These are phyloP conservation scores for Beauveria asiatica DNA, from an alignment of 2,329 filamentous ascomycete genomes.

Conservation along the genomic window DNA sequence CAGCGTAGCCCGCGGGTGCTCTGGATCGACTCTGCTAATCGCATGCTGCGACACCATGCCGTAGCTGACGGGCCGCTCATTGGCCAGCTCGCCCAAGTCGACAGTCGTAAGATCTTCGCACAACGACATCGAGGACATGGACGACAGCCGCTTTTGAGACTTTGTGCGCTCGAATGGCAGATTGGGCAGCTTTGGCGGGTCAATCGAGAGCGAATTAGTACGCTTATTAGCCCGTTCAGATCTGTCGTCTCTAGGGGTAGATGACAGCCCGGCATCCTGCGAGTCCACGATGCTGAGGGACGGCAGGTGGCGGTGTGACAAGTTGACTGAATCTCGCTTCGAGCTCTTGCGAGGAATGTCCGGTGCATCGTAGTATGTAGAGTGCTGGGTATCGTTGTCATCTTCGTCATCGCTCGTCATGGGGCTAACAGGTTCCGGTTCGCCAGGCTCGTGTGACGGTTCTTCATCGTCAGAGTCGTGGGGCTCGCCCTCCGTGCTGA, in stretches of 20 bases:
- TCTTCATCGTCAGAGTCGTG: constrained; percentile 35
- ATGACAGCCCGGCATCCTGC: constrained; percentile 10
- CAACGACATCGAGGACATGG: constrained; percentile 40
- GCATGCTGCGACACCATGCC: constrained; percentile 51
- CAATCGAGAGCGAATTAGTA: constrained; percentile 15
- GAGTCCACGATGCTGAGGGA: constrained; percentile 26
- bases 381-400: constrained; percentile 27
- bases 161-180: constrained; percentile 51
- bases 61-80: constrained; percentile 44
- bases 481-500: constrained; percentile 39
- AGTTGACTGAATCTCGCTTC: constrained; percentile 42
- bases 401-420: constrained; percentile 28
- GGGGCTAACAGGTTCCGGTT: constrained; percentile 26
- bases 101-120: constrained; percentile 37
- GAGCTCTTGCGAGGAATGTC: constrained; percentile 67
- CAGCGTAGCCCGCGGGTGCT: constrained; percentile 34
- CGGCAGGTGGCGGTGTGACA: constrained; percentile 24
- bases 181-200: constrained; percentile 25
- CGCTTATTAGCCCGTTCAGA: constrained; percentile 9
- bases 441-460: not conserved
- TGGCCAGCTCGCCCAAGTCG: constrained; percentile 26
- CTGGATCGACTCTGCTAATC: constrained; percentile 46
- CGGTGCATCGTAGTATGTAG: constrained; percentile 31
- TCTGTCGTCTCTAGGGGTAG: not conserved
- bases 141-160: constrained; percentile 44